These are phyloP conservation scores for Coelastrella sp. DNA, from an alignment of 139 green algal genomes.

Conservation along the genomic window DNA sequence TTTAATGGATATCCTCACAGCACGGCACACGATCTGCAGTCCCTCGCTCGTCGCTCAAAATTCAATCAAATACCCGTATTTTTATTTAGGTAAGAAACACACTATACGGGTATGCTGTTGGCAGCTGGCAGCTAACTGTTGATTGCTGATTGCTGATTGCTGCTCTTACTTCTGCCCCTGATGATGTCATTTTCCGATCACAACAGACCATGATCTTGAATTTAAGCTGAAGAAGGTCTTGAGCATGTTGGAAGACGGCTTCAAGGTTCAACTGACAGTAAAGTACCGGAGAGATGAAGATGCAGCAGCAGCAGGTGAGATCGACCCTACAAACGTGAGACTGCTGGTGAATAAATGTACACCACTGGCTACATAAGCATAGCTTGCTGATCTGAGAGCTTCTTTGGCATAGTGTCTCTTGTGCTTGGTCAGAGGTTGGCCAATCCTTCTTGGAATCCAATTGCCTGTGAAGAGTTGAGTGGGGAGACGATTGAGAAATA, in stretches of 20 bases:
- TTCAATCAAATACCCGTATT: too few species aligned
- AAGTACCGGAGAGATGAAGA: conserved; percentile 36
- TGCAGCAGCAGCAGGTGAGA: conserved; percentile 19
- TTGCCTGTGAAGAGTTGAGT: not conserved
- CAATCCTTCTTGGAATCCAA: too few species aligned
- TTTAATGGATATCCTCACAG: not conserved
- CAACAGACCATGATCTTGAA: conserved; percentile 38
- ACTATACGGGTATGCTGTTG: too few species aligned
- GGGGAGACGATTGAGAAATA: not conserved
- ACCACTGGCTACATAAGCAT: not conserved
- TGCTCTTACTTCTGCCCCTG: too few species aligned
- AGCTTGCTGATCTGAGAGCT: not conserved
- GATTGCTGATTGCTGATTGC: not conserved
- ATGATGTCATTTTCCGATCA: too few species aligned
- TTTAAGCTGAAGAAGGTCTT: conserved; percentile 28
- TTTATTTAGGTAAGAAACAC: too few species aligned
- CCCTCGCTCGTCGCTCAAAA: too few species aligned
- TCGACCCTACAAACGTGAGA: too few species aligned
- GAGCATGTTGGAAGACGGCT: not conserved
- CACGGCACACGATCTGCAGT: not conserved
- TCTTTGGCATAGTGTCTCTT: too few species aligned
- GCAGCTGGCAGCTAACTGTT: not conserved
- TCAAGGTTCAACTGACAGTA: conserved; percentile 31
- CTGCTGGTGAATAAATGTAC: not conserved
- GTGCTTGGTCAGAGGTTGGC: too few species aligned